Evolutionary conservation across 495 filamentous ascomycete genomes (phyloP).

Genomic region (Pyrenula massariospora): DNA sequence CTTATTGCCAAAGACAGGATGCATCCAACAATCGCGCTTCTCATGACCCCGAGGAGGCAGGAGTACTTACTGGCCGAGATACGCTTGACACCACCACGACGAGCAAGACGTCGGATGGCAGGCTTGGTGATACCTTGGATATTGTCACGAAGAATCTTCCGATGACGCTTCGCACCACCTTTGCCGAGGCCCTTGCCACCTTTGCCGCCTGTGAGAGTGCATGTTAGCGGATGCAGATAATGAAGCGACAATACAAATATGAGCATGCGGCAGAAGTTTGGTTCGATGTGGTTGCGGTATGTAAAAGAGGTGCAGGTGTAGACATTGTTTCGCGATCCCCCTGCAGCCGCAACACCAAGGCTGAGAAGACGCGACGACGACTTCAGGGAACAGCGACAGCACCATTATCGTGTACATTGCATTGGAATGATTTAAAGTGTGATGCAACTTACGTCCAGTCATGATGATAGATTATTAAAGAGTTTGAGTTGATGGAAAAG

Average conservation of each 20-base stretch:
- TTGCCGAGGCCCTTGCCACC: slow-evolving; percentile 79
- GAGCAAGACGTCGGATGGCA: slow-evolving; percentile 55
- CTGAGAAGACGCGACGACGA: slow-evolving; percentile 14
- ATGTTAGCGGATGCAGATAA: slow-evolving; percentile 11
- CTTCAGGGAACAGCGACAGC: slow-evolving; percentile 11
- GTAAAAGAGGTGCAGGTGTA: slow-evolving; percentile 9
- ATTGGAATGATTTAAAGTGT: slow-evolving; percentile 5
- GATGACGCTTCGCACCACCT: slow-evolving; percentile 96
- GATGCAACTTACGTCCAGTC: slow-evolving; percentile 82
- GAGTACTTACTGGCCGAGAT: slow-evolving; percentile 40
- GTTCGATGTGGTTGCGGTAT: not conserved
- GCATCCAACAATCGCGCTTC: not conserved
- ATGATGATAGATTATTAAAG: slow-evolving; percentile 43
- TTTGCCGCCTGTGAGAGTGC: slow-evolving; percentile 58
- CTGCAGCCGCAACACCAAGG: slow-evolving; percentile 7
- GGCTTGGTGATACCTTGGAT: slow-evolving; percentile 79
- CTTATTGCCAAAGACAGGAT: not conserved
- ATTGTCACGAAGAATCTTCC: slow-evolving; percentile 99
- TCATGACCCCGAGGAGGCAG: not conserved
- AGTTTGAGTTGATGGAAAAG: slow-evolving; percentile 15
- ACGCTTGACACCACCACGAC: slow-evolving; percentile 54
- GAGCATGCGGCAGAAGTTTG: not conserved
- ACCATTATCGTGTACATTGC: slow-evolving; percentile 3
- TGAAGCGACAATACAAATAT: not conserved
- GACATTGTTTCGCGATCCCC: not conserved